These are phyloP conservation scores for Cladophialophora exuberans DNA, from an alignment of 2,329 filamentous ascomycete species.

Conservation along the genomic window DNA sequence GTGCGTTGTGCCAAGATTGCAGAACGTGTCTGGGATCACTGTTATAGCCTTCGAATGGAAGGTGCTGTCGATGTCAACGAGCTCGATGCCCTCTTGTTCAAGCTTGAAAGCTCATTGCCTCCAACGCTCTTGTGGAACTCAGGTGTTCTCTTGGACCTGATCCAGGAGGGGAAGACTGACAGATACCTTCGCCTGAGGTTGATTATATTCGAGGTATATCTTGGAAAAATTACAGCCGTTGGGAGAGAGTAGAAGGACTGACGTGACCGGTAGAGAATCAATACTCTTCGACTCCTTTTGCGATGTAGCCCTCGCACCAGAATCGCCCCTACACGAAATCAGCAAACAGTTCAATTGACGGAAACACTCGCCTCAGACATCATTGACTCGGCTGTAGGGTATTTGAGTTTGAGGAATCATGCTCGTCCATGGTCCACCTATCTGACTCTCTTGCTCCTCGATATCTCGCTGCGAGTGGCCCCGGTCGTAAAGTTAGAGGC, in stretches of 20 bases:
- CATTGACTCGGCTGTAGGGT: constrained; percentile 2
- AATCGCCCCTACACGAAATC: background rate
- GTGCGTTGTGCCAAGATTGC: constrained; percentile 1
- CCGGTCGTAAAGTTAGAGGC: background rate
- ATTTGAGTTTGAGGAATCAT: constrained; percentile 4
- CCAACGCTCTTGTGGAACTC: background rate
- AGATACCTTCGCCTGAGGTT: constrained; percentile 4
- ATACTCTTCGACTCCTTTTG: constrained; percentile 4
- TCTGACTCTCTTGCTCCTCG: background rate
- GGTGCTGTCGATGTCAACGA: background rate
- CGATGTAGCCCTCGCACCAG: background rate
- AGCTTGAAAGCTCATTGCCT: background rate
- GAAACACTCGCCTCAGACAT: constrained; percentile 4
- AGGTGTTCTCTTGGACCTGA: background rate
- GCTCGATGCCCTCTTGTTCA: background rate
- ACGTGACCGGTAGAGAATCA: background rate
- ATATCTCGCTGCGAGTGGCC: background rate
- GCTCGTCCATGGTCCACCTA: constrained; percentile 13
- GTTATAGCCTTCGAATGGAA: background rate
- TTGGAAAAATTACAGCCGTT: background rate
- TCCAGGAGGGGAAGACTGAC: constrained; percentile 4
- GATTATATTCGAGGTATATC: constrained; percentile 8
- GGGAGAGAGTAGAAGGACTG: background rate
- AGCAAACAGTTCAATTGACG: background rate
- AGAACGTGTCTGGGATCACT: constrained; percentile 4